phyloP scores from a whole-genome alignment of 768 basidiomycete genomes.

The Boletus sensibilis region DNA sequence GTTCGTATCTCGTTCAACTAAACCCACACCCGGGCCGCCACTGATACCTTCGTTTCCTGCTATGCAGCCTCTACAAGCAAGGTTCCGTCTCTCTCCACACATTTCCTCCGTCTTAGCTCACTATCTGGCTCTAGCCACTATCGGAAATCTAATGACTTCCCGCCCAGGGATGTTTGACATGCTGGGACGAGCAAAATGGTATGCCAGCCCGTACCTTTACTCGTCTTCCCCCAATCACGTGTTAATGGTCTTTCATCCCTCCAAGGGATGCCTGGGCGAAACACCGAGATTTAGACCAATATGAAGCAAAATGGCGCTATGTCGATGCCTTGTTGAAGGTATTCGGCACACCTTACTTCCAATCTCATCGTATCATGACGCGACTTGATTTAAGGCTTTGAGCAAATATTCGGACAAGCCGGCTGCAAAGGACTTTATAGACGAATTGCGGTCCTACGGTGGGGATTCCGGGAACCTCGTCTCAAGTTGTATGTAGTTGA shows the following conservation, averaged over 20 bases:
- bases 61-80: slow-evolving; percentile 86
- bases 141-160: slow-evolving; percentile 77
- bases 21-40: not conserved
- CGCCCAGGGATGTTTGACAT: slow-evolving; percentile 90
- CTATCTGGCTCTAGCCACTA: slow-evolving; percentile 59
- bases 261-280: slow-evolving; percentile 94
- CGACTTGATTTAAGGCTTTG: slow-evolving; percentile 51
- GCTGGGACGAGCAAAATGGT: slow-evolving; percentile 94
- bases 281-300: slow-evolving; percentile 74
- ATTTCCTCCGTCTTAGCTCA: not conserved
- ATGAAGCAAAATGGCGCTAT: slow-evolving; percentile 87
- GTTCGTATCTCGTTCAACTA: slow-evolving; percentile 37
- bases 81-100: slow-evolving; percentile 42
- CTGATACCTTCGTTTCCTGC: slow-evolving; percentile 8
- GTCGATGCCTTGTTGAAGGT: slow-evolving; percentile 87
- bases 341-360: slow-evolving; percentile 9
- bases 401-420: slow-evolving; percentile 84
- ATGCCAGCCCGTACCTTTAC: slow-evolving; percentile 13
- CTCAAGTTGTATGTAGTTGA: slow-evolving; percentile 53
- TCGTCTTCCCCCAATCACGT: slow-evolving; percentile 20
- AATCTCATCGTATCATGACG: not conserved
- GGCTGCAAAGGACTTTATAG: slow-evolving; percentile 67
- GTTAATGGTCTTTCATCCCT: slow-evolving; percentile 8
- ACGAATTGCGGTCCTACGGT: slow-evolving; percentile 76
- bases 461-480: slow-evolving; percentile 64